Evolutionary conservation across 768 basidiomycete species (phyloP), one percentile per base, ranked within the genome.

Genomic region (Pulveroboletus ravenelii): DNA sequence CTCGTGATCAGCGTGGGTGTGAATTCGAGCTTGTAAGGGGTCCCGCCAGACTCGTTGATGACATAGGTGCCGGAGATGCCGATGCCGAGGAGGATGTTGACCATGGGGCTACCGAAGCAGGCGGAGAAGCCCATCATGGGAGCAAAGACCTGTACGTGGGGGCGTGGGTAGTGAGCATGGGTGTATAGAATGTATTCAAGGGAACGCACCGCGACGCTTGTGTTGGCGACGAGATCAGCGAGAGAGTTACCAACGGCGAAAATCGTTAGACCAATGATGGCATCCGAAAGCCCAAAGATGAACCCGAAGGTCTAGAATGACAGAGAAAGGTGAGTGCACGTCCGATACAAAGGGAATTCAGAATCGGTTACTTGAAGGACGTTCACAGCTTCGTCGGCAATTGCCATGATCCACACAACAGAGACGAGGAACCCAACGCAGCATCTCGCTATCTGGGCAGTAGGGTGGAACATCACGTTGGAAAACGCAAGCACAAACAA

Each of bases 341-440:
- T 23, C 30, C 30, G 17, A 54, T 7, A 36, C 0, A 18, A 20
- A 10, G 6, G 9, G 5, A 15, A 12, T 18, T 27, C 15, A 3
- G 20, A 35, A 35, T 39, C 1, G 5, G 57, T 78, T 50, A 94
- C 94, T 74, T 87, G 84, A 10, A 98, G 77, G 10, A 97, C 85
- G 42, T 87, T 79, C 29, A 98, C 93, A 2, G 95, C 93, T 65
- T 97, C 94, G 64, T 96, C 93, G 1, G 94, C 93, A 42, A 98
- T 93, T 6, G 89, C 93, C 83, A 97, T 94, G 59, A 99, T 97
- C 95, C 96, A 99, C 8, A 97, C 84, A 53, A 97, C 81, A 3
- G 93, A 78, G 25, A 95, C 86, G 18, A 85, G 65, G 71, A 99
- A 99, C 0, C 96, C 95, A 77, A 94, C 85, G 20, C 84, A 86